A percentile compares a stretch with the other conserved stretches of the same genome.
Evolutionary conservation across 306 rosid genomes (phyloP).

Genomic region (Pachyrhizus erosus): DNA sequence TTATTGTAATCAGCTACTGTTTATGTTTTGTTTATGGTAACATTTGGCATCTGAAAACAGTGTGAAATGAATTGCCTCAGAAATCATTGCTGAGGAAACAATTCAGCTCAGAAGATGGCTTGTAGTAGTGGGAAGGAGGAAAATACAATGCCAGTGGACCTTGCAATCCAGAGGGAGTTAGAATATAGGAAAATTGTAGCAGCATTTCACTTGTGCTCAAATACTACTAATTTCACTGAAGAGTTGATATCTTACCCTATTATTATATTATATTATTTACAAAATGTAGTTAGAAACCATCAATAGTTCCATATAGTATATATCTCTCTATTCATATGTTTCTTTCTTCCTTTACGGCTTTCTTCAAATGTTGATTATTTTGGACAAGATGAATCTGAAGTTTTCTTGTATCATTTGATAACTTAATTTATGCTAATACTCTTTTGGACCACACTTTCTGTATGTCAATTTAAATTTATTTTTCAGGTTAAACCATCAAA

Average conservation of each 20-base stretch:
- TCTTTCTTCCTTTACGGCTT: background rate
- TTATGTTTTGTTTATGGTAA: background rate
- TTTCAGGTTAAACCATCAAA: slow-evolving; percentile 37
- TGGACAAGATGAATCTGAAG: background rate
- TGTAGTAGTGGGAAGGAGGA: background rate
- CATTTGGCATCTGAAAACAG: background rate
- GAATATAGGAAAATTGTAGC: background rate
- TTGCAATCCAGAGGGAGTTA: background rate
- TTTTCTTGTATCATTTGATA: background rate
- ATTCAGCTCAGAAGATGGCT: background rate
- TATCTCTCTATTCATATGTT: background rate
- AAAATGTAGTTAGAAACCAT: too few species aligned
- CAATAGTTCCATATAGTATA: too few species aligned
- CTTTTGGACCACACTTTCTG: background rate
- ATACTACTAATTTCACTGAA: slow-evolving; percentile 2
- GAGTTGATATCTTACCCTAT: background rate
- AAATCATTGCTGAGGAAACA: slow-evolving; percentile 1
- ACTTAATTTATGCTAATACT: background rate
- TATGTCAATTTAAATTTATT: background rate
- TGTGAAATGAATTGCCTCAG: background rate
- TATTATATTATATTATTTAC: too few species aligned
- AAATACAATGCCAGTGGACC: slow-evolving; percentile 19
- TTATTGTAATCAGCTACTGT: too few species aligned
- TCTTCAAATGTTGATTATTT: background rate
- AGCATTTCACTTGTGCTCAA: background rate